Base-by-base conservation (phyloP, 257 asterid species). In the Craterostigma plantagineum region DNA sequence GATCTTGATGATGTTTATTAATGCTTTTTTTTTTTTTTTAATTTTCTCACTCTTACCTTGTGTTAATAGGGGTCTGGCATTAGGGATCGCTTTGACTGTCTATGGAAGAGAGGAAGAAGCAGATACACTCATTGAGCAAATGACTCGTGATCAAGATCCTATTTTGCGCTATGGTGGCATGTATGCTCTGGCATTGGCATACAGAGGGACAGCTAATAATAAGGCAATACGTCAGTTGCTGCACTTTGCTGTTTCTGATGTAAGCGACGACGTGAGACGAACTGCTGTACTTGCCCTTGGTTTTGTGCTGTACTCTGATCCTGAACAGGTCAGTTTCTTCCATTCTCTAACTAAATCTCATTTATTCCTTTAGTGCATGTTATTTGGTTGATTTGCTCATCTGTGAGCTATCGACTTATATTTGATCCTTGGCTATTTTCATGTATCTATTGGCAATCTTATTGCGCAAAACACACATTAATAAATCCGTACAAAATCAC, bases 21-120 rank as follows among this genome's bases (percentile, higher is more conserved):
- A 33, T 23, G n/a, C n/a, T n/a, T 23, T 23, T 23, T 23, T n/a
- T n/a, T n/a, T n/a, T n/a, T n/a, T 23, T 6, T 23, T 23, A 2
- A 2, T 49, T 27, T 44, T 60, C 16, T 18, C 57, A 42, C 49
- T 42, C 7, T 18, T 36, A 15, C 14, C 34, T 17, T 45, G 27
- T 56, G 35, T 16, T 34, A 17, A 30, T 42, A 83, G 99, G 79
- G 99, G 99, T 44, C 59, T 90, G 77, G 92, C 99, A 9, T 51
- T 90, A 58, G 99, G 96, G 15, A 75, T 83, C 38, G 96, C 99
- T 30, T 81, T 90, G 42, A 83, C 99, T 11, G 99, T 83, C 47
- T 90, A 90, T 51, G 96, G 99, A 45, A 75, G 99, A 51, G 99
- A 90, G 55, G 99, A 90, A 51, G 96, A 71, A 65, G 99, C 99